A percentile compares a stretch with the other conserved stretches of the same genome.
Evolutionary conservation across 129 eudicot species (phyloP).

Genomic region (Centrapalus pauciflorus): DNA sequence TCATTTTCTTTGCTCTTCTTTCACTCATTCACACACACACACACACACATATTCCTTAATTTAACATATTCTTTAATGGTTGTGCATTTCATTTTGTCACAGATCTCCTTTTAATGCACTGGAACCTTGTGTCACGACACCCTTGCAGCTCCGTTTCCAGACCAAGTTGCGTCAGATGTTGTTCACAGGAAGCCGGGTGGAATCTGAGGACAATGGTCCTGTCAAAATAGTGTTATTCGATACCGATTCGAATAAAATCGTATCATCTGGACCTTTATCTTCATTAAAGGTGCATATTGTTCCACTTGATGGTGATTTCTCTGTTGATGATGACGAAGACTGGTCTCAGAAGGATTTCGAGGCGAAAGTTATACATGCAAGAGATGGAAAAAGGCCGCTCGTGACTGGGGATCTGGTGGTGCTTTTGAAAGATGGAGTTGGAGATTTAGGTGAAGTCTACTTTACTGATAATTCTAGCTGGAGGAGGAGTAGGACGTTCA

Average conservation of each 20-base stretch:
- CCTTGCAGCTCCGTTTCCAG: conserved; percentile 51
- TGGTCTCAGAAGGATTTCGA: conserved; percentile 69
- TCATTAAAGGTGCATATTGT: conserved; percentile 52
- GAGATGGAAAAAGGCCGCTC: conserved; percentile 82
- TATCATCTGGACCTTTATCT: conserved; percentile 51
- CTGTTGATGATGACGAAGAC: conserved; percentile 50
- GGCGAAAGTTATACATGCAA: conserved; percentile 31
- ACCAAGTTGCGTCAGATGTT: conserved; percentile 45
- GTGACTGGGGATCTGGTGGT: conserved; percentile 53
- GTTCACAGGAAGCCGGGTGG: conserved; percentile 54
- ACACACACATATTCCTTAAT: no score
- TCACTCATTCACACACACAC: no score
- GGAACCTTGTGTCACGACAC: conserved; percentile 37
- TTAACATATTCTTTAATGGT: background rate
- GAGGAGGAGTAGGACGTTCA: conserved; percentile 65
- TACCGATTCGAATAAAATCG: conserved; percentile 31
- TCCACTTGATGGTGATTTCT: conserved; percentile 70
- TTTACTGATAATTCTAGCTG: conserved; percentile 94
- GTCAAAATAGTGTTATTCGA: conserved; percentile 53
- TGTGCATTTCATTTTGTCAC: background rate
- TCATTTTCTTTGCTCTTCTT: no score
- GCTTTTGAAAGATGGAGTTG: conserved; percentile 52
- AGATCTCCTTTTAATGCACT: conserved; percentile 38
- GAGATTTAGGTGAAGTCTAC: conserved; percentile 47
- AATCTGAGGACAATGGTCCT: conserved; percentile 31